Conservation (phyloP, 441 rosid genomes). For the Syzygium malaccense region DNA sequence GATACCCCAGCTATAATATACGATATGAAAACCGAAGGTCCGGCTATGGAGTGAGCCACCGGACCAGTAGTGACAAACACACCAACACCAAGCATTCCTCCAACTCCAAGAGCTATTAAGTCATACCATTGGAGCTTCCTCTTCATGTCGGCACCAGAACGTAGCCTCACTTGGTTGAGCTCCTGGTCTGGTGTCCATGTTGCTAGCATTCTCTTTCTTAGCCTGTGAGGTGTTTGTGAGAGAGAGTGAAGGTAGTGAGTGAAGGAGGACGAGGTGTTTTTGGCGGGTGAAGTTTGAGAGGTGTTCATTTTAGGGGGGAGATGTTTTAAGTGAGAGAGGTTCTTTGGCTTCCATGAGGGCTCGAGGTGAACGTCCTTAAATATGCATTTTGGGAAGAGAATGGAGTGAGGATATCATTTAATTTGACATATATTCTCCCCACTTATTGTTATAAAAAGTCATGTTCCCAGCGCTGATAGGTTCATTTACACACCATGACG, state of each 20-base stretch:
- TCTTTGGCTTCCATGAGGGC: conserved; percentile 13
- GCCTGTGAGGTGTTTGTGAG: conserved; percentile 74
- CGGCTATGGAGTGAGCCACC: conserved; percentile 51
- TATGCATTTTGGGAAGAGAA: conserved; percentile 8
- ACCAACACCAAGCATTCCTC: conserved; percentile 97
- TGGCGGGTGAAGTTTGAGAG: conserved; percentile 16
- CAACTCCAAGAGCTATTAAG: conserved; percentile 81
- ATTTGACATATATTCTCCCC: neutral
- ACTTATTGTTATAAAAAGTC: neutral
- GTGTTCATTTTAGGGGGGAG: conserved; percentile 20
- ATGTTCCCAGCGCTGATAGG: neutral
- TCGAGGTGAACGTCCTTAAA: conserved; percentile 26
- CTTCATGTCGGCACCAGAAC: conserved; percentile 95
- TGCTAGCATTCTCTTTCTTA: conserved; percentile 79
- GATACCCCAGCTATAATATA: conserved; percentile 76
- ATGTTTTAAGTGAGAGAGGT: neutral
- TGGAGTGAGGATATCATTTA: neutral
- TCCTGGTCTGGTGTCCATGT: conserved; percentile 93
- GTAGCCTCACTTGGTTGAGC: conserved; percentile 65
- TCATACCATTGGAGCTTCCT: conserved; percentile 82
- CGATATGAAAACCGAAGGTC: conserved; percentile 83
- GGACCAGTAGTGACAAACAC: conserved; percentile 81
- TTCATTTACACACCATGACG: neutral
- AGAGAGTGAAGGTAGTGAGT: conserved; percentile 52
- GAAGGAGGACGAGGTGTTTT: conserved; percentile 10